Conservation (phyloP, 345 rosid species). For the Brassica juncea region DNA sequence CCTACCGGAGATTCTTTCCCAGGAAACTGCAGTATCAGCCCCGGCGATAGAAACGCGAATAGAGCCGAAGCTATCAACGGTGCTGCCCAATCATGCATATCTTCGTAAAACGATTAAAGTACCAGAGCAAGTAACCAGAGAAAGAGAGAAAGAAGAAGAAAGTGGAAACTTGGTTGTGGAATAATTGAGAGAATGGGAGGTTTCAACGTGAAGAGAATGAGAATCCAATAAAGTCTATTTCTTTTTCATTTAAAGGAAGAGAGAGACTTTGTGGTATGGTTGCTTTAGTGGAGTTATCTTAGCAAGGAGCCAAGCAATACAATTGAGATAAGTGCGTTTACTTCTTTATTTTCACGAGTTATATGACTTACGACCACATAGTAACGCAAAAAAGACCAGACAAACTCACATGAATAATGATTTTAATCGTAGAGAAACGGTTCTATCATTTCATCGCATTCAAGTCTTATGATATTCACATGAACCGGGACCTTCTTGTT, state of each 20-base stretch:
- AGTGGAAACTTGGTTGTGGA: conserved; percentile 1
- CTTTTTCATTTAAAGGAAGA: conserved; percentile 32
- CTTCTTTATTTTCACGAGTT: background rate
- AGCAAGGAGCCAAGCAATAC: background rate
- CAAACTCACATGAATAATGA: background rate
- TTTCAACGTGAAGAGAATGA: conserved; percentile 12
- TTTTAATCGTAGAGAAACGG: background rate
- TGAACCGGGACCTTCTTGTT: conserved; percentile 14
- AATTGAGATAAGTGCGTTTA: background rate
- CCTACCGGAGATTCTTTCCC: conserved; percentile 67
- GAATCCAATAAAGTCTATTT: conserved; percentile 28
- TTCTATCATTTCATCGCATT: conserved; percentile 5
- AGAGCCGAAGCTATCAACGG: conserved; percentile 87
- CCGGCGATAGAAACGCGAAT: conserved; percentile 80
- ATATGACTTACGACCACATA: background rate
- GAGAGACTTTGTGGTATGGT: conserved; percentile 21
- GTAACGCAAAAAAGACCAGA: background rate
- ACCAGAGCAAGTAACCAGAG: background rate
- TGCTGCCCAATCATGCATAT: conserved; percentile 89
- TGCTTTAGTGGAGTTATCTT: conserved; percentile 16
- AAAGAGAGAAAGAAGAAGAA: conserved; percentile 13
- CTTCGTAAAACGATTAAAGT: conserved; percentile 8
- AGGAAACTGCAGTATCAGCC: conserved; percentile 69
- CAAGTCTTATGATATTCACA: conserved; percentile 13
- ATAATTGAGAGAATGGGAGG: conserved; percentile 5